Conservation (phyloP, 768 basidiomycete species). For the Tylopilus vinaceipallidus region DNA sequence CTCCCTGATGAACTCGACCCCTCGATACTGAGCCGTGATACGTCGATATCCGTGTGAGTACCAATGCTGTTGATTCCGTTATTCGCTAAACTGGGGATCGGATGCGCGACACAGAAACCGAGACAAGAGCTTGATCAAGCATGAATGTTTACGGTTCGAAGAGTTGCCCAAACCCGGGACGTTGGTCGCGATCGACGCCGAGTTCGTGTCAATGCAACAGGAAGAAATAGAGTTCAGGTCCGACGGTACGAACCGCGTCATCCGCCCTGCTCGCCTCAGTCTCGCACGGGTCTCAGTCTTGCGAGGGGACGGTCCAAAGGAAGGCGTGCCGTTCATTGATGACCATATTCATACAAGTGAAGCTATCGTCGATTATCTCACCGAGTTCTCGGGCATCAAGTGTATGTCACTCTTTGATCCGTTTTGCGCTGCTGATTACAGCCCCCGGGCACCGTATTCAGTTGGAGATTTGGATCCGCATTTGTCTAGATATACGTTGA, state of each 20-base stretch:
- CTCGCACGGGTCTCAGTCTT: constrained; percentile 94
- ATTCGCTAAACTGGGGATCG: neutral
- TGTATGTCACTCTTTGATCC: constrained; percentile 49
- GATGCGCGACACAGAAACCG: constrained; percentile 56
- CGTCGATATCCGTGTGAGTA: constrained; percentile 80
- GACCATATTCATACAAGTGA: constrained; percentile 98
- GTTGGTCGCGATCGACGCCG: constrained; percentile 92
- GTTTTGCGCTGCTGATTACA: neutral
- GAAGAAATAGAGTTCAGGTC: constrained; percentile 96
- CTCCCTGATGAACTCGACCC: constrained; percentile 70
- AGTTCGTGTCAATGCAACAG: constrained; percentile 98
- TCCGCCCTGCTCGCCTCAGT: constrained; percentile 88
- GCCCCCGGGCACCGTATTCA: constrained; percentile 30
- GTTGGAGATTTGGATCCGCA: constrained; percentile 91
- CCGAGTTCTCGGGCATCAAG: constrained; percentile 94
- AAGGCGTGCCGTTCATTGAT: constrained; percentile 92
- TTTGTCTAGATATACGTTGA: constrained; percentile 81
- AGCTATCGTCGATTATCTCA: constrained; percentile 92
- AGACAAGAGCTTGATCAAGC: constrained; percentile 69
- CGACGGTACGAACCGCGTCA: constrained; percentile 89
- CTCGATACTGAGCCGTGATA: constrained; percentile 78
- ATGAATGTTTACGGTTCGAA: constrained; percentile 63
- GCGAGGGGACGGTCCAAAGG: constrained; percentile 76
- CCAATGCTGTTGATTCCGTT: neutral
- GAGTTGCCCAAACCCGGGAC: constrained; percentile 88